Evolutionary conservation across 139 green algal genomes (phyloP), one percentile per base, ranked within the genome.

Genomic region (Ulvella scutata): DNA sequence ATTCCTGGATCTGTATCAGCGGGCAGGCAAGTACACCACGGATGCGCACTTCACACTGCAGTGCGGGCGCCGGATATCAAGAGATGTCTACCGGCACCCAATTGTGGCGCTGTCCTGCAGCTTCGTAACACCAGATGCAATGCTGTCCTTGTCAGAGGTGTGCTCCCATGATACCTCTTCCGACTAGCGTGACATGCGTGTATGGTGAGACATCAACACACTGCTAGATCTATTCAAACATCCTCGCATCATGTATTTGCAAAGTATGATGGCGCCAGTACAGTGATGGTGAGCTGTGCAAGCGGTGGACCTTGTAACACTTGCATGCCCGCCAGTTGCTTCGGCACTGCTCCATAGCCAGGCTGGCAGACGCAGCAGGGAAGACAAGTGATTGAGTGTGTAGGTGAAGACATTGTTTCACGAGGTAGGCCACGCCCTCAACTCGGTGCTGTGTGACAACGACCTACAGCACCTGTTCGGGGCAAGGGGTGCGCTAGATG

Each of bases 381-480:
- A n/a, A n/a, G n/a, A n/a, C n/a, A n/a, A n/a, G n/a, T n/a, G n/a
- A n/a, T n/a, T n/a, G 13, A 17, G 40, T 13, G 13, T 67, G 51
- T 26, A 67, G 51, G 51, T 67, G 10, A n/a, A 67, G 51, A 67
- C 51, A 26, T 26, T 67, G 51, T 67, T 67, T 29, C 51, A 67
- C 20, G 51, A 67, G 20, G 31, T 67, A 13, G 51, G 51, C 9
- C 51, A 67, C 51, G 51, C 51, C 7, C 51, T 67, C 51, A 67
- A 67, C 51, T 67, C 51, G 31, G 51, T 67, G 13, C 31, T 67
- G 51, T 67, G 51, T 26, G 51, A 67, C 51, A 67, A 67, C 51
- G 51, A 67, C 9, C 51, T 67, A 26, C 51, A 67, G 51, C 51
- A 67, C 51, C 31, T 67, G 51, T 67, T 67, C 51, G 51, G 51